Evolutionary conservation across 495 filamentous ascomycete genomes (phyloP).

Genomic region (Penicillium malachiteum): DNA sequence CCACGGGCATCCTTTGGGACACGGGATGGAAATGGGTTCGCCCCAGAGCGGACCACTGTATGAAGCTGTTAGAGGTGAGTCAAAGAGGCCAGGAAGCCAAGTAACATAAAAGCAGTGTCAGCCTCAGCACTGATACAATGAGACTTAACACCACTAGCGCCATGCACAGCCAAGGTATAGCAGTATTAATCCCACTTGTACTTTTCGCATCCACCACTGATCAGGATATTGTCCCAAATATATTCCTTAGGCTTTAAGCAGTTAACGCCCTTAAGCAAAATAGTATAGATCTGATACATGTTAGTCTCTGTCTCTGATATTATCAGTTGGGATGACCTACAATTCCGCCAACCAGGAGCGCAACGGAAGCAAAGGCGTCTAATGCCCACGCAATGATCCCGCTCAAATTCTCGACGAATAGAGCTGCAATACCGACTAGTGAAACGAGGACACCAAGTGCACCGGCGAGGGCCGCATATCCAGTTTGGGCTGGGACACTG

Average conservation of each 20-base stretch:
- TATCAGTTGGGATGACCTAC: constrained; percentile 38
- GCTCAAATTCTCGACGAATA: constrained; percentile 40
- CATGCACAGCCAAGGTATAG: not conserved
- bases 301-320: not conserved
- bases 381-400: constrained; percentile 36
- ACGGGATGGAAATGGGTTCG: too few relatives aligned
- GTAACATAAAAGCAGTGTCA: constrained; percentile 32
- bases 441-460: constrained; percentile 48
- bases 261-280: constrained; percentile 30
- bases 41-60: too few relatives aligned
- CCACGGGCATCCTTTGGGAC: too few relatives aligned
- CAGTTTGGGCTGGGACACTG: constrained; percentile 36
- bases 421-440: constrained; percentile 32
- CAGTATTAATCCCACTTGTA: too few relatives aligned
- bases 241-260: constrained; percentile 1
- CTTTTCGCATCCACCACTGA: constrained; percentile 13
- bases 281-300: constrained; percentile 42
- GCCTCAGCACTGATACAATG: constrained; percentile 30
- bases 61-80: too few relatives aligned
- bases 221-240: constrained; percentile 8
- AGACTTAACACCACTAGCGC: constrained; percentile 9
- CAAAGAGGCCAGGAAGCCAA: constrained; percentile 22
- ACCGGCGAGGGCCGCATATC: constrained; percentile 48
- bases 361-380: constrained; percentile 43
- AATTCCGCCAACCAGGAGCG: constrained; percentile 53